Evolutionary conservation across 352 stramenopile species (phyloP), one percentile per base, ranked within the genome.

Genomic region (Phytophthora litchii): DNA sequence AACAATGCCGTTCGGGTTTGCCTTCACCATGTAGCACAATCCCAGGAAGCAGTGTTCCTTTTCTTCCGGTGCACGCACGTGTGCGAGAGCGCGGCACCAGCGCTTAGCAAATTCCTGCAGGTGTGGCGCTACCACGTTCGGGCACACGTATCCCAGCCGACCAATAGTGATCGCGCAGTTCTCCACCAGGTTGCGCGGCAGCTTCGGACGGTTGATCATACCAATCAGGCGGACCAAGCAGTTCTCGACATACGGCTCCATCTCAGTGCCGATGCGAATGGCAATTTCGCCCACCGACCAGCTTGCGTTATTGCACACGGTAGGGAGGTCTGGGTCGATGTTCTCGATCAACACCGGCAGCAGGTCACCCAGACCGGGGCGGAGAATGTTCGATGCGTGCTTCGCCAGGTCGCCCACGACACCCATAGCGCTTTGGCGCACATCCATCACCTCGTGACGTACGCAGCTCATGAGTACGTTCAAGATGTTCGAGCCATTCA

Each of bases 281-380:
- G 89, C 86, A 54, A 97, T 94, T 67, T 97, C 89, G 10, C 89
- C 89, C 11, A 97, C 82, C 25, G 89, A 92, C 89, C 89, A 97
- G 56, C 88, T 96, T 37, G 89, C 89, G 64, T 97, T 97, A 76
- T 97, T 97, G 83, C 89, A 97, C 47, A 97, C 89, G 6, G 84
- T 95, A 34, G 88, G 84, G 54, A 89, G 75, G 49, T 96, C 85
- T 0, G 88, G 82, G 48, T 96, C 80, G 27, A 97, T 92, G 66
- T 92, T 97, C 44, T 92, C 70, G 48, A 97, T 92, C 12, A 97
- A 71, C 36, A 93, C 85, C 7, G 87, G 87, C 32, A 96, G 46
- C 35, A 95, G 77, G 32, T 92, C 78, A 13, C 68, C 73, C 21
- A 97, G 70, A 11, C 81, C 85, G n/a, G 86, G 86, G 2, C 74